Conservation (phyloP, 106 monocot species). For the Alisma plantagoaquatica region DNA sequence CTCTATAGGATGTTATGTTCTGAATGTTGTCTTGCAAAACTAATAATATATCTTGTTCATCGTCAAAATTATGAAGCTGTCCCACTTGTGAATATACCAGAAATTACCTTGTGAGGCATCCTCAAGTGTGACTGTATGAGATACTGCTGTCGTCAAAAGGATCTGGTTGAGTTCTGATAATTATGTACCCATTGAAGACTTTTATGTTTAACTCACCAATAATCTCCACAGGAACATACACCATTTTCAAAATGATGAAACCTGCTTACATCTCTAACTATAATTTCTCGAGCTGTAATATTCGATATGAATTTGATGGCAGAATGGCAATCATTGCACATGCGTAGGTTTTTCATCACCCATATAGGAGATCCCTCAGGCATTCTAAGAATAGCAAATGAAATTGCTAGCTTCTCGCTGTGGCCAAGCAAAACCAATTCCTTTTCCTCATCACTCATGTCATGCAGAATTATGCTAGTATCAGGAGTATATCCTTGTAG, state of each 20-base stretch:
- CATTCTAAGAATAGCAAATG: constrained; percentile 37
- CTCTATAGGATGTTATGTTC: no score
- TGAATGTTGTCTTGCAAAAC: no score
- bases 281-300: constrained; percentile 34
- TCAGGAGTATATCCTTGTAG: constrained; percentile 45
- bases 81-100: no score
- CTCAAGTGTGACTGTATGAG: no score
- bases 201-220: no score
- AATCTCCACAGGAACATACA: constrained; percentile 51
- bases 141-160: no score
- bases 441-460: constrained; percentile 78
- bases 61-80: no score
- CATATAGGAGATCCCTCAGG: constrained; percentile 24
- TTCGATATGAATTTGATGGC: constrained; percentile 43
- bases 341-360: constrained; percentile 58
- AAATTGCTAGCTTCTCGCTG: constrained; percentile 57
- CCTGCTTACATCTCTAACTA: constrained; percentile 54
- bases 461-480: constrained; percentile 43
- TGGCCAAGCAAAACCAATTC: constrained; percentile 45
- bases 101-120: no score
- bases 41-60: no score
- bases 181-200: no score
- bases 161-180: no score
- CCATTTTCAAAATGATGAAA: constrained; percentile 51
- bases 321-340: constrained; percentile 52